phyloP scores from a whole-genome alignment of 805 yeast genomes.

The Pichia scutulata region DNA sequence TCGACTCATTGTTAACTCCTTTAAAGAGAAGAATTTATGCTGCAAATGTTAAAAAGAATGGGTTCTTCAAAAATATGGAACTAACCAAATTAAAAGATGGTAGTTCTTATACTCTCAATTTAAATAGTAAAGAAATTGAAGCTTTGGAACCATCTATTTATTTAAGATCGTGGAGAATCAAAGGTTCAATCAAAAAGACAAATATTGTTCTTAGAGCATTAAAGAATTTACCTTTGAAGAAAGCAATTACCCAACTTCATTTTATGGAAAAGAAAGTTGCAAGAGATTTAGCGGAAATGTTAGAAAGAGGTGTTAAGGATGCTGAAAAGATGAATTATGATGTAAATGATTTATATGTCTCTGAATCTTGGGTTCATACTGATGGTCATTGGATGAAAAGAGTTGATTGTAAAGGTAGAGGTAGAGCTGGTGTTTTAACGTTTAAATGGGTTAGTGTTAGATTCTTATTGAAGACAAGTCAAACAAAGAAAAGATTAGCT shows the following conservation, averaged over 20 bases:
- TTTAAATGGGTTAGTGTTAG: slow-evolving; percentile 77
- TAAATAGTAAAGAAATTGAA: slow-evolving; percentile 61
- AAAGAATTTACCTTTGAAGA: slow-evolving; percentile 58
- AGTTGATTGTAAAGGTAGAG: slow-evolving; percentile 82
- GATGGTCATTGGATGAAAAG: slow-evolving; percentile 72
- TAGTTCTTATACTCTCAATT: slow-evolving; percentile 38
- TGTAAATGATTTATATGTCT: slow-evolving; percentile 57
- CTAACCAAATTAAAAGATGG: slow-evolving; percentile 38
- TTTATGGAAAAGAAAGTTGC: slow-evolving; percentile 76
- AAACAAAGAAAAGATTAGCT: slow-evolving; percentile 33
- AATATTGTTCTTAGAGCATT: slow-evolving; percentile 71
- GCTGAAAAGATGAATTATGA: slow-evolving; percentile 53
- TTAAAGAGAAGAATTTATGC: slow-evolving; percentile 60
- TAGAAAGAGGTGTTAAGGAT: slow-evolving; percentile 65
- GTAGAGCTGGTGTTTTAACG: slow-evolving; percentile 70
- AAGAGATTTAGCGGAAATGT: slow-evolving; percentile 66
- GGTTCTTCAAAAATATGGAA: slow-evolving; percentile 61
- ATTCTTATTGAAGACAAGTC: slow-evolving; percentile 64
- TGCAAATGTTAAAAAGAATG: slow-evolving; percentile 50
- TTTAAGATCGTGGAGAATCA: slow-evolving; percentile 70
- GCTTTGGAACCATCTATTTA: slow-evolving; percentile 85
- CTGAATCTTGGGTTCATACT: slow-evolving; percentile 85
- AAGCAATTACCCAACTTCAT: slow-evolving; percentile 88
- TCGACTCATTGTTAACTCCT: slow-evolving; percentile 55
- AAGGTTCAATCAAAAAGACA: slow-evolving; percentile 84